Evolutionary conservation across 257 asterid species (phyloP), one percentile per base, ranked within the genome.

Genomic region (Gentiana macrophylla): DNA sequence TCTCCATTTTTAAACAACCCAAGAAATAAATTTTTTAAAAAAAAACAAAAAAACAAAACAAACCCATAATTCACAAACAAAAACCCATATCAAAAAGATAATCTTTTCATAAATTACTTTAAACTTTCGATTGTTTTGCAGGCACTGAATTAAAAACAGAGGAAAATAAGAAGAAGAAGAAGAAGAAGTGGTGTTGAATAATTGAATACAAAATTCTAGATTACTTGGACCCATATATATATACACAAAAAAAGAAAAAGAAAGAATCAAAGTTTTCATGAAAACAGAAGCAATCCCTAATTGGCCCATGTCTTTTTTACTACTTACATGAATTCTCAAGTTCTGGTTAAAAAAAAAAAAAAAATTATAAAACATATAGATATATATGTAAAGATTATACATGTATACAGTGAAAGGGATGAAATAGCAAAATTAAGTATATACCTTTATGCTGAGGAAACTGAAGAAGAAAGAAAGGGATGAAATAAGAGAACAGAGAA

Each of bases 381-480:
- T 64, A 56, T 63, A 41, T 35, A 62, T 24, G 36, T 15, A 54
- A 13, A 43, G 4, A 49, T 32, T 34, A 36, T 32, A 8, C 8
- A 35, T 36, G 37, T 10, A 32, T 37, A 52, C 5, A 59, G 9
- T 53, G 8, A 38, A 11, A 53, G n/a, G 32, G 63, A 67, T 62
- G n/a, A 53, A 49, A 58, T 41, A 73, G 67, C 66, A 82, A 68
- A 24, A 81, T 83, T 70, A 61, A 45, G 35, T 7, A 35, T 67
- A 74, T 79, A 81, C 86, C 91, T 81, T 74, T 67, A 61, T 64
- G 66, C 52, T 66, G 80, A 77, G 86, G 77, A 77, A 73, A 79
- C 65, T 51, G 63, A 62, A 70, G 79, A 67, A 66, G 78, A 71
- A 74, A 75, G 81, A 71, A 67, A 72, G 62, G 61, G 69, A 41